Evolutionary conservation across 805 yeast genomes (phyloP), one percentile per base, ranked within the genome.

Genomic region (Wickerhamomyces hampshirensis): DNA sequence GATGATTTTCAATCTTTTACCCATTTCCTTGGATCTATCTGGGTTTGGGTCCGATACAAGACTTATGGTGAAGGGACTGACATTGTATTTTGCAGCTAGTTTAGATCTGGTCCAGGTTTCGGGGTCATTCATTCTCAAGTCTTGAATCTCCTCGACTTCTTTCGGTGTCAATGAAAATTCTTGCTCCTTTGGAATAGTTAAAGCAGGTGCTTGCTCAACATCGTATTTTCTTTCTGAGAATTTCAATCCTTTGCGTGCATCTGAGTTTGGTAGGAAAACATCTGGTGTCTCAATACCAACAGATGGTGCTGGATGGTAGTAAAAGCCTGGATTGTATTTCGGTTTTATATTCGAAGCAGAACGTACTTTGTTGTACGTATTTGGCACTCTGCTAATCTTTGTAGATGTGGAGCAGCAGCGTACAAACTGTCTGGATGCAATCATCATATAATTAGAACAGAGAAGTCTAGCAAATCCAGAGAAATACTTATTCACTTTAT

Each of bases 261-360:
- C 86, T 28, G 58, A 60, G 5, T 61, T 45, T 9, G 93, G 87
- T 38, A 85, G 58, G 55, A 85, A 85, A 3, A 79, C 76, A 35
- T 68, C 68, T 13, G 95, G 94, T 3, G 93, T 55, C 64, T 71
- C 58, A 62, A 39, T 69, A 60, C 18, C 80, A 68, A 11, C 71
- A 4, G 89, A 73, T 17, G 87, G 88, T 28, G 86, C 72, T 14
- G 79, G 80, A 44, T 73, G 68, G 50, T 65, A 67, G 28, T 77
- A 73, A 18, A 84, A 60, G 5, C 91, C 91, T 18, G 28, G 27
- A 35, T 65, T 56, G 40, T 74, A 73, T 46, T 73, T 72, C 57
- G 82, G 77, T 54, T 80, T 84, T 48, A 52, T 46, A 37, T 52
- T 52, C 26, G 69, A 73, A 7, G 86, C 80, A 16, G 91, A 82